These are phyloP conservation scores for Hypoxylon fuscum DNA, from an alignment of 495 filamentous ascomycete species.

Conservation along the genomic window DNA sequence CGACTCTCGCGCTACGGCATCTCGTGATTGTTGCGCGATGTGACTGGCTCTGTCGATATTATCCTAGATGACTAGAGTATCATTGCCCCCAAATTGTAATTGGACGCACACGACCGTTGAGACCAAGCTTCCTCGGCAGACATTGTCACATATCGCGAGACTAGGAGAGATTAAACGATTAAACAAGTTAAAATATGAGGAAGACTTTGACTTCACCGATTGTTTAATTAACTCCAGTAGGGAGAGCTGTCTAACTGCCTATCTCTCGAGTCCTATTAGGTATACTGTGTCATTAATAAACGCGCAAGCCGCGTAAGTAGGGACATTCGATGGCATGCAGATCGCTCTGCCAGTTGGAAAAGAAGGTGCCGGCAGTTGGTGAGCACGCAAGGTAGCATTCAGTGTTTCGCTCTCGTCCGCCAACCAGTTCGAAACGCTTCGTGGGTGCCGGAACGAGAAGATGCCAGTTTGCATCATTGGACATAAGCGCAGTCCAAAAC, in stretches of 20 bases:
- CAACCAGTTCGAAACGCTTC: conserved; percentile 35
- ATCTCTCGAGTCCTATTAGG: conserved; percentile 24
- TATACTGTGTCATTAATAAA: conserved; percentile 24
- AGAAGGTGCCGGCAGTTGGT: conserved; percentile 36
- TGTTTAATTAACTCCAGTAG: conserved; percentile 21
- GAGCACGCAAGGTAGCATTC: conserved; percentile 34
- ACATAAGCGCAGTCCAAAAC: conserved; percentile 38
- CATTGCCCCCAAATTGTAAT: conserved; percentile 29
- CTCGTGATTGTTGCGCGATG: conserved; percentile 36
- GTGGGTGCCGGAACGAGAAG: conserved; percentile 30
- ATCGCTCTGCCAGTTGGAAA: conserved; percentile 24
- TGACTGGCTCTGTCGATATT: conserved; percentile 41
- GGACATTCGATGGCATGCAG: conserved; percentile 24
- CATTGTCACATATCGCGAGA: conserved; percentile 26
- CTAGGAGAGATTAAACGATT: conserved; percentile 3
- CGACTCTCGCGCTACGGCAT: conserved; percentile 20
- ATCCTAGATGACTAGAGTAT: conserved; percentile 38
- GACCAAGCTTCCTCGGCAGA: conserved; percentile 42
- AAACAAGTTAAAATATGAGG: too few species aligned
- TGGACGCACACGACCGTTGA: conserved; percentile 35
- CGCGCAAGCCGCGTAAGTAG: conserved; percentile 36
- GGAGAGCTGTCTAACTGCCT: conserved; percentile 23
- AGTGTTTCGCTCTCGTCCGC: conserved; percentile 39
- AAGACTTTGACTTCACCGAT: conserved; percentile 22
- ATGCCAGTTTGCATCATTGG: conserved; percentile 42